Evolutionary conservation across 371 early-diverging fungal species (phyloP).

Genomic region (Caulochytrium protostelioides): DNA sequence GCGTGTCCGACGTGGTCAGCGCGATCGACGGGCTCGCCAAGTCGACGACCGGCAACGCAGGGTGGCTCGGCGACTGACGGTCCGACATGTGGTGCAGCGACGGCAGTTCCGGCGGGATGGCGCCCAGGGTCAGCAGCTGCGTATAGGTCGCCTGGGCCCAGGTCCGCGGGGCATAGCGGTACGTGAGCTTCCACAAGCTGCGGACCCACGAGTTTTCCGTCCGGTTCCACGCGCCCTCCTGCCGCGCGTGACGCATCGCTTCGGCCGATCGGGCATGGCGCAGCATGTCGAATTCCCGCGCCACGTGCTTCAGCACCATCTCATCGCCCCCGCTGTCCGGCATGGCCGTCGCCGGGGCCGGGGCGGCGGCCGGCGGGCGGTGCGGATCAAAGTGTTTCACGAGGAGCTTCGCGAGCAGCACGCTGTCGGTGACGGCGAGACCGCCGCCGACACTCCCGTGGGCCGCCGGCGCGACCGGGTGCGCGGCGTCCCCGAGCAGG

Average conservation of each 20-base stretch:
- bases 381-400: conserved; percentile 3
- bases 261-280: conserved; percentile 10
- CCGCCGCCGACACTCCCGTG: conserved; percentile 16
- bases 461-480: conserved; percentile 17
- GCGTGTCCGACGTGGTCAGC: too few species aligned
- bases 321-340: neutral
- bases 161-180: conserved; percentile 3
- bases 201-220: conserved; percentile 11
- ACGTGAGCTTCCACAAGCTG: conserved; percentile 11
- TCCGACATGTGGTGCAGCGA: too few species aligned
- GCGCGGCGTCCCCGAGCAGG: conserved; percentile 25
- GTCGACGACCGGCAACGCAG: too few species aligned
- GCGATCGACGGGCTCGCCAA: too few species aligned
- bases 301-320: conserved; percentile 1
- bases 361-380: conserved; percentile 1
- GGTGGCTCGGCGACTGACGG: too few species aligned
- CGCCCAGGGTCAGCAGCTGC: conserved; percentile 12
- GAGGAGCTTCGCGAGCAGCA: conserved; percentile 17
- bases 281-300: conserved; percentile 9
- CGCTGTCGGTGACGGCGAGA: conserved; percentile 20
- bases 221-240: conserved; percentile 1
- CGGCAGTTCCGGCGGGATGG: too few species aligned
- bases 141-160: conserved; percentile 9
- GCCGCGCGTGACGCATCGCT: conserved; percentile 10
- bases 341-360: neutral